phyloP scores from a whole-genome alignment of 371 early-diverging fungal species.

The Mortierella sp. region DNA sequence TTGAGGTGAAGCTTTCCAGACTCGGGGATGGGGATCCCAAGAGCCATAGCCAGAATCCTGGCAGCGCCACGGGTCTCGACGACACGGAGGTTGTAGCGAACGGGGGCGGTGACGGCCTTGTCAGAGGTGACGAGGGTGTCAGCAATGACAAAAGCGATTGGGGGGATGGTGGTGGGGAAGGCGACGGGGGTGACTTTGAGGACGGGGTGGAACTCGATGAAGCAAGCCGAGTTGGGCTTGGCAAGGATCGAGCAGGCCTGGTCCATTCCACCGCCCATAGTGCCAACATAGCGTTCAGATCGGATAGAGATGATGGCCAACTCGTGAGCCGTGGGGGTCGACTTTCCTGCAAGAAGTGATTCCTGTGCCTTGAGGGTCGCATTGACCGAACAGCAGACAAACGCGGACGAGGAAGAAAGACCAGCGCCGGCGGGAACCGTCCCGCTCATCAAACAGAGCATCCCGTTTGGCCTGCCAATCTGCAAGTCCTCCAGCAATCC shows the following conservation, averaged over 20 bases:
- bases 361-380: conserved; percentile 76
- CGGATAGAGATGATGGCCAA: conserved; percentile 84
- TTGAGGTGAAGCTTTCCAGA: conserved; percentile 67
- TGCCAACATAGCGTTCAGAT: conserved; percentile 87
- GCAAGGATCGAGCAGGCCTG: conserved; percentile 91
- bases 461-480: conserved; percentile 72
- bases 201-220: conserved; percentile 89
- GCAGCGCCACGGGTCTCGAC: conserved; percentile 93
- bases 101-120: conserved; percentile 91
- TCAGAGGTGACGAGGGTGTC: conserved; percentile 91
- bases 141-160: conserved; percentile 88
- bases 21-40: conserved; percentile 66
- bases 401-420: conserved; percentile 88
- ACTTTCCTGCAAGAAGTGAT: conserved; percentile 43
- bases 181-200: conserved; percentile 76
- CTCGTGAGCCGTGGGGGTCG: conserved; percentile 70
- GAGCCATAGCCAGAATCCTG: conserved; percentile 71
- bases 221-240: conserved; percentile 76
- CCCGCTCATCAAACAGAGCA: conserved; percentile 81
- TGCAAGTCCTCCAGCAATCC: conserved; percentile 76
- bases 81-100: conserved; percentile 93
- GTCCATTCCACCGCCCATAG: conserved; percentile 93
- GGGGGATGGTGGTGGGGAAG: conserved; percentile 67
- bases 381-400: conserved; percentile 84
- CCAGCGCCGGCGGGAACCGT: conserved; percentile 90